These are phyloP conservation scores for Pythium rishiriense DNA, from an alignment of 352 stramenopile species.

Conservation along the genomic window DNA sequence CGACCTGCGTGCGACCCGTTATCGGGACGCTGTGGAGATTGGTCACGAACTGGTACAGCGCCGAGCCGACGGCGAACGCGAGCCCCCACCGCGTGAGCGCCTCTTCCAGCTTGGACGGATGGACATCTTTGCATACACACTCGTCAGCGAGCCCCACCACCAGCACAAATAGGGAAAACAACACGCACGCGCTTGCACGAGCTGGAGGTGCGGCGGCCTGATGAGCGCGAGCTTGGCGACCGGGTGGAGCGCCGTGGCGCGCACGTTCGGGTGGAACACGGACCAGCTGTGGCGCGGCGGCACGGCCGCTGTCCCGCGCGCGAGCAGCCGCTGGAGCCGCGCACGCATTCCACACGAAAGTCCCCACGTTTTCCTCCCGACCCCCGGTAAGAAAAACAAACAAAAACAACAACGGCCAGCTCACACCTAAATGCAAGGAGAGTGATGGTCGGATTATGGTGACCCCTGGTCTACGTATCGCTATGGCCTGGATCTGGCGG, in stretches of 20 bases:
- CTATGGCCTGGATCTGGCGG: too few relatives aligned
- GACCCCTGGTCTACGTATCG: too few relatives aligned
- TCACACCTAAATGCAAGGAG: too few relatives aligned
- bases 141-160: neutral
- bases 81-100: slow-evolving; percentile 42
- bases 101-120: slow-evolving; percentile 44
- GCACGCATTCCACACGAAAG: slow-evolving; percentile 33
- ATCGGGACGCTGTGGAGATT: slow-evolving; percentile 73
- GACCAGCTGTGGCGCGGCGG: slow-evolving; percentile 46
- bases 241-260: slow-evolving; percentile 30
- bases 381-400: too few relatives aligned
- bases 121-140: slow-evolving; percentile 35
- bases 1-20: slow-evolving; percentile 63
- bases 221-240: slow-evolving; percentile 39
- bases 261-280: slow-evolving; percentile 43
- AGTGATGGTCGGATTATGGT: slow-evolving; percentile 10
- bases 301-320: slow-evolving; percentile 19
- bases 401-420: neutral
- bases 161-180: neutral
- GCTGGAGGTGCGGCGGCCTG: slow-evolving; percentile 35
- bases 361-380: too few relatives aligned
- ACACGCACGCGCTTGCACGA: slow-evolving; percentile 48
- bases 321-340: slow-evolving; percentile 32
- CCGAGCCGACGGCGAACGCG: slow-evolving; percentile 41
- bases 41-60: slow-evolving; percentile 65